Evolutionary conservation across 2,329 filamentous ascomycete genomes (phyloP), one percentile per base, ranked within the genome.

Genomic region (Colletotrichum paranaense): DNA sequence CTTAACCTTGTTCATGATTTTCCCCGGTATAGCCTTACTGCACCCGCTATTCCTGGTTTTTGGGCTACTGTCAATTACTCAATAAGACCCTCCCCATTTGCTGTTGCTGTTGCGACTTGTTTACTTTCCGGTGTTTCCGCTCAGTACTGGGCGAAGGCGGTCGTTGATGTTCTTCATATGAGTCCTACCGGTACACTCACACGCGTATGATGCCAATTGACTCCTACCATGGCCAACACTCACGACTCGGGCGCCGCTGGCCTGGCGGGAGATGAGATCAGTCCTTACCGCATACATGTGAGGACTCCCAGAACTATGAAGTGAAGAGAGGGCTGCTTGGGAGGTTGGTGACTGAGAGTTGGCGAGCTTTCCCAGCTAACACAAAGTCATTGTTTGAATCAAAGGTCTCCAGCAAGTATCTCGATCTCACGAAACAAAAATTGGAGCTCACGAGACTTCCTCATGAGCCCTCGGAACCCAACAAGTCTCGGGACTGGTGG

Each of bases 351-450:
- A 49, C 7, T 42, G 42, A n/a, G 42, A 49, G 6, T 4, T 9
- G 8, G n/a, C 19, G 42, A 22, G 42, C 8, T 49, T 56, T 42
- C 38, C 71, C 77, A 68, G 77, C 81, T 84, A 69, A 84, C 74
- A 55, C 67, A 16, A 24, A 35, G 16, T 24, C 46, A 9, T 55
- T 52, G 67, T 9, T 68, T 7, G 14, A 8, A n/a, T 5, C 4
- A 49, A 53, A 92, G 91, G 88, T 93, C 19, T 93, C 91, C 2
- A 89, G 87, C 67, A 90, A 88, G 77, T 93, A 93, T 79, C 85
- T 94, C 1, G 88, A 92, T 58, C 85, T 93, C 73, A 94, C 92
- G 6, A 88, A 84, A 78, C 88, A 90, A 79, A 94, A 94, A 80
- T 85, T 94, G 11, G 90, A 93, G 77, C 85, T 93, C 58, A 91